Conservation (phyloP, 176 grass and related monocot species). For the Secale cereale region DNA sequence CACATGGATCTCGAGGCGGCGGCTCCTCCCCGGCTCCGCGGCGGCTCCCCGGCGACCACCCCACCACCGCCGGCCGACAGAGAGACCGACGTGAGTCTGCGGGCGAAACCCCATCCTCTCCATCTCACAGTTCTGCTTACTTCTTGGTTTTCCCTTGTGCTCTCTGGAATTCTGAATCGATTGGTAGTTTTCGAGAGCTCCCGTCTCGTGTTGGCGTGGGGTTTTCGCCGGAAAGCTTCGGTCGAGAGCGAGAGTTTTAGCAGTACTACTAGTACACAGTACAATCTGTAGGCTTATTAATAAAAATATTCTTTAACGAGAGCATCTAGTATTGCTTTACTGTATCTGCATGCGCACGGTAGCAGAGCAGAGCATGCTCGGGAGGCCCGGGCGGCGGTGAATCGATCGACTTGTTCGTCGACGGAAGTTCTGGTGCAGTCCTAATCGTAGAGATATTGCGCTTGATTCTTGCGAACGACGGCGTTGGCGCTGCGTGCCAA, state of each 20-base stretch:
- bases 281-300: no score
- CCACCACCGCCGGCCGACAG: neutral
- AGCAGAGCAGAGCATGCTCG: no score
- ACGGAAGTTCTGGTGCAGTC: neutral
- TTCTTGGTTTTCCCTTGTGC: neutral
- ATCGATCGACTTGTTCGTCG: no score
- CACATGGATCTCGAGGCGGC: conserved; percentile 16
- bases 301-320: no score
- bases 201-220: neutral
- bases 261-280: no score
- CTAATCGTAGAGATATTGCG: neutral
- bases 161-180: neutral
- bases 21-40: neutral
- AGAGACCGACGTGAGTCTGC: conserved; percentile 18
- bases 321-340: no score
- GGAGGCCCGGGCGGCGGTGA: no score
- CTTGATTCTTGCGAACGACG: neutral
- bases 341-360: no score
- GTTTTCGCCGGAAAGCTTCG: neutral
- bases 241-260: no score
- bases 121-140: neutral
- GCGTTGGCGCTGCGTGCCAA: no score
- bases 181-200: neutral
- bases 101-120: neutral
- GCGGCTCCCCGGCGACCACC: neutral